These are phyloP conservation scores for Barnettozyma californica DNA, from an alignment of 805 yeast species.

Conservation along the genomic window DNA sequence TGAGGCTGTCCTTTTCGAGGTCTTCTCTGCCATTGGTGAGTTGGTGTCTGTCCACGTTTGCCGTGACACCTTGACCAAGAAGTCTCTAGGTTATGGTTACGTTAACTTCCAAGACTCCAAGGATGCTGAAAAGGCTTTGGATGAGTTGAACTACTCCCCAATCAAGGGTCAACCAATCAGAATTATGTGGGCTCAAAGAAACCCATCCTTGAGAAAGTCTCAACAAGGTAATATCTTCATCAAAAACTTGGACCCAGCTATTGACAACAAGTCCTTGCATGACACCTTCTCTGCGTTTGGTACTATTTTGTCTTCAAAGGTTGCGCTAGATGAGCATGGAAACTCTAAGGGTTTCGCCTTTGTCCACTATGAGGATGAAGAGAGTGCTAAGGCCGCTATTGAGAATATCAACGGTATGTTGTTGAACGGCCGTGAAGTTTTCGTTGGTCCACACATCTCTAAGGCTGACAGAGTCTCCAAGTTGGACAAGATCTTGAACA, in stretches of 20 bases:
- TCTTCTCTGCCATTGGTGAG: conserved; percentile 91
- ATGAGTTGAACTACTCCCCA: conserved; percentile 88
- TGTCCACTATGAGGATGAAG: conserved; percentile 91
- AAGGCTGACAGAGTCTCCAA: conserved; percentile 92
- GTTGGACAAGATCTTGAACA: conserved; percentile 82
- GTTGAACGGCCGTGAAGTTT: conserved; percentile 92
- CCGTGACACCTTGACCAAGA: conserved; percentile 96
- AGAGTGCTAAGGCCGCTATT: conserved; percentile 91
- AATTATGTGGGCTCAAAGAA: conserved; percentile 99
- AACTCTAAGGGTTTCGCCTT: conserved; percentile 94
- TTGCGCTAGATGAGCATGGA: conserved; percentile 91
- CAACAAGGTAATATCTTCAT: conserved; percentile 97
- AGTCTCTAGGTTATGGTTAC: conserved; percentile 96
- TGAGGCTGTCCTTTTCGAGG: conserved; percentile 91
- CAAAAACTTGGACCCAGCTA: conserved; percentile 96
- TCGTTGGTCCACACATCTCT: conserved; percentile 89
- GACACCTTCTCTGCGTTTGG: conserved; percentile 98
- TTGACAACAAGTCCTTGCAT: conserved; percentile 97
- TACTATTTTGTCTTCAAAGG: conserved; percentile 91
- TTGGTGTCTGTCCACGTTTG: conserved; percentile 97
- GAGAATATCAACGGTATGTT: conserved; percentile 98
- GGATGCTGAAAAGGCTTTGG: conserved; percentile 92
- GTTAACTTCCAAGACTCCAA: conserved; percentile 87
- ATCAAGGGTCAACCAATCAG: conserved; percentile 97
- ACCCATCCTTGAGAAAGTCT: conserved; percentile 88